Evolutionary conservation across 352 stramenopile genomes (phyloP), one percentile per base, ranked within the genome.

Genomic region (Phytophthora uliginosa): DNA sequence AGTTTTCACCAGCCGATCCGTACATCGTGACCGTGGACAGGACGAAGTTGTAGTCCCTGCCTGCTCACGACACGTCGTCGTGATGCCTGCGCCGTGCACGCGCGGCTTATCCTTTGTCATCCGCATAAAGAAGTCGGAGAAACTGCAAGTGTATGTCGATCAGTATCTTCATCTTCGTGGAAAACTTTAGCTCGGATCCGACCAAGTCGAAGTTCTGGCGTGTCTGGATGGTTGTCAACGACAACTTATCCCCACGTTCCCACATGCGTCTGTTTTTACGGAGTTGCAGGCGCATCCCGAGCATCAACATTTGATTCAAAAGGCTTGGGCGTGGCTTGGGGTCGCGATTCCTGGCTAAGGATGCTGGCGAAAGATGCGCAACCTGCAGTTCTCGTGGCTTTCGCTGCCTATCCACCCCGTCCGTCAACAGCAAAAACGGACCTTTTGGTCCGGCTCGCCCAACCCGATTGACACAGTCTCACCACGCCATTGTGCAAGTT

Each of bases 351-450:
- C 55, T 53, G 52, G 55, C 45, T 50, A 28, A 7, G 64, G 70
- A 77, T 73, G 45, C 53, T 69, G 64, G 52, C 70, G 57, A 63
- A 63, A 73, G 70, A 77, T 77, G 70, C 34, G 69, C 69, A 69
- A 62, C 69, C 67, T 74, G 34, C 60, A 70, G 53, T 55, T 74
- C 61, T 74, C 61, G 53, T 70, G 67, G 60, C 60, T 73, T 26
- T 26, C 24, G 24, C 24, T 26, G 24, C 24, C 24, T 26, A 26
- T 26, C 24, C 24, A 2, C 24, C 20, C 64, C 22, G 48, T 59
- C 55, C 65, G 40, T 61, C 51, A 53, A 67, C 56, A 60, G 38
- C 28, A 31, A 3, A 31, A n/a, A 18, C 47, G 58, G 40, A 56
- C 59, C 34, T 36, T 53, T 64, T 74, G 59, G 56, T 61, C 66